Evolutionary conservation across 1,284 basidiomycete genomes (phyloP).

Genomic region (Cutaneotrichosporon mucoides): DNA sequence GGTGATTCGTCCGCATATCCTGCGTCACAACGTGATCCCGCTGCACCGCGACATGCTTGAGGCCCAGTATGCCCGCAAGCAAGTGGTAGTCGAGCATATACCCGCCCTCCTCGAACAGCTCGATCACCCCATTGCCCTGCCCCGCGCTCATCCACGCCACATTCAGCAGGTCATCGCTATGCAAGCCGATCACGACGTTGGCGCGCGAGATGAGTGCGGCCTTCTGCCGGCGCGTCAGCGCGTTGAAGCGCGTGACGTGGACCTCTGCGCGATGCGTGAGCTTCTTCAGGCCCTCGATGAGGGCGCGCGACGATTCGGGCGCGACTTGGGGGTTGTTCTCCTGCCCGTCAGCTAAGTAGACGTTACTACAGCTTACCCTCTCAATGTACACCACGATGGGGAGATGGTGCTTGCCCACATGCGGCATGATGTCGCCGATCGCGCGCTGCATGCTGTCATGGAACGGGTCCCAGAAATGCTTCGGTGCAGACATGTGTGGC

Average conservation of each 20-base stretch:
- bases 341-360: no score
- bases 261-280: constrained; percentile 40
- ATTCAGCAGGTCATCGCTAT: constrained; percentile 31
- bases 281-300: constrained; percentile 34
- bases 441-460: constrained; percentile 25
- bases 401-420: constrained; percentile 17
- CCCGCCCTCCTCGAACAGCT: constrained; percentile 30
- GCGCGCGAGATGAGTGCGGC: constrained; percentile 35
- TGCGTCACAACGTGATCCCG: constrained; percentile 12
- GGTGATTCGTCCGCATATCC: constrained; percentile 3
- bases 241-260: constrained; percentile 32
- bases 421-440: constrained; percentile 15
- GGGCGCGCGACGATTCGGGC: constrained; percentile 21
- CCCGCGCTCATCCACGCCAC: constrained; percentile 36
- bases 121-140: constrained; percentile 14
- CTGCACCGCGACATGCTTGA: constrained; percentile 33
- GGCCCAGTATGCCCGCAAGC: constrained; percentile 28
- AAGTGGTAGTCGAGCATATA: constrained; percentile 34
- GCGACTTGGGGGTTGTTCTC: constrained; percentile 20
- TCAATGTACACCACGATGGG: constrained; percentile 41
- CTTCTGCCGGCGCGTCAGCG: constrained; percentile 34
- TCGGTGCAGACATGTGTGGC: constrained; percentile 19
- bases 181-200: constrained; percentile 36
- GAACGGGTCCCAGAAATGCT: constrained; percentile 33
- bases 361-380: constrained; percentile 9